These are phyloP conservation scores for Zopfia rhizophila DNA, from an alignment of 2,329 filamentous ascomycete genomes.

Conservation along the genomic window DNA sequence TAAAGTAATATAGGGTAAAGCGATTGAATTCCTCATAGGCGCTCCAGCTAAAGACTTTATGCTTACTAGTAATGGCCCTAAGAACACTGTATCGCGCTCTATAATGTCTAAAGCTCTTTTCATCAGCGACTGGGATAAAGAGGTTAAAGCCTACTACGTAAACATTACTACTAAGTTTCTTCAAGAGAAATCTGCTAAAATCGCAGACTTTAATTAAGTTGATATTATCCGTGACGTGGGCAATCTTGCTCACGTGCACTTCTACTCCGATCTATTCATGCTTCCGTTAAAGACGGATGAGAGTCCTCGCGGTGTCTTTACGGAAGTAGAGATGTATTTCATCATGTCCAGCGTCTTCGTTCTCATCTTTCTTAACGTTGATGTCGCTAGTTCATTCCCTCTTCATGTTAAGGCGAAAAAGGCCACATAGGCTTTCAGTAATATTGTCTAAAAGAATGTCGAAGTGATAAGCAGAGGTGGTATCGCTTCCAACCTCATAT, in stretches of 20 bases:
- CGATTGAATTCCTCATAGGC: constrained; percentile 71
- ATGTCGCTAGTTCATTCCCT: constrained; percentile 63
- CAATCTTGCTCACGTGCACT: constrained; percentile 65
- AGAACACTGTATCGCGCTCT: constrained; percentile 39
- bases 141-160: constrained; percentile 75
- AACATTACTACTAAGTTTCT: constrained; percentile 71
- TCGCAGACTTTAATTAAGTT: constrained; percentile 71
- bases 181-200: constrained; percentile 70
- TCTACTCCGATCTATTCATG: constrained; percentile 65
- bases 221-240: constrained; percentile 73
- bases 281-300: constrained; percentile 65
- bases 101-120: constrained; percentile 66
- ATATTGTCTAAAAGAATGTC: constrained; percentile 61
- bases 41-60: constrained; percentile 66
- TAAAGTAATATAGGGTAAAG: constrained; percentile 72
- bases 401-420: constrained; percentile 61
- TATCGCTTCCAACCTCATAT: constrained; percentile 54
- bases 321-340: constrained; percentile 64
- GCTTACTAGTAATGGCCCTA: constrained; percentile 55
- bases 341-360: constrained; percentile 65
- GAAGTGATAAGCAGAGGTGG: constrained; percentile 55
- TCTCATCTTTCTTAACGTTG: constrained; percentile 65
- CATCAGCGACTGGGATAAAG: constrained; percentile 68
- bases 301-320: constrained; percentile 62
- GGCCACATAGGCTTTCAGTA: constrained; percentile 61